Evolutionary conservation across 345 rosid species (phyloP), one percentile per base, ranked within the genome.

Genomic region (Aurinia saxatilis): DNA sequence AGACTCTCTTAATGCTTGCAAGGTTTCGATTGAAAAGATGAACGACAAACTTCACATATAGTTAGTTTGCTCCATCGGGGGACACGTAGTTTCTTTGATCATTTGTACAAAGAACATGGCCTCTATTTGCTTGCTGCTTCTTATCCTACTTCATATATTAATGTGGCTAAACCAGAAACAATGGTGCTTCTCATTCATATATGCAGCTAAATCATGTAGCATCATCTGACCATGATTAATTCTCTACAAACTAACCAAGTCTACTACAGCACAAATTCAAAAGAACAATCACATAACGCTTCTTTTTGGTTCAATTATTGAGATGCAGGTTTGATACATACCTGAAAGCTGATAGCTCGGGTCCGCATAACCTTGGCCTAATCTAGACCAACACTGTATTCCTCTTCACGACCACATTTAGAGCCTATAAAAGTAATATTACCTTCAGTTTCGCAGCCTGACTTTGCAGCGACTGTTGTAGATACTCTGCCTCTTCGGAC

Each of bases 361-460:
- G n/a, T 6, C 16, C 5, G 31, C 3, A 12, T 15, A 5, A 33
- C 44, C 30, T 54, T 2, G 56, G 57, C 23, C 69, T 63, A 70
- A 33, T 1, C 7, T 16, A 57, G 34, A 50, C 75, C 30, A 56
- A 84, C 81, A 70, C 33, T 72, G 82, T 79, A 86, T 63, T 80
- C 82, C 55, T 72, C 53, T 63, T 85, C 88, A 56, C 91, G 84
- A 8, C 50, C 56, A 52, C 90, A 86, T 69, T 79, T 80, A 50
- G 82, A 54, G 34, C 11, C 48, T 7, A 3, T 16, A 30, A 40
- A 37, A 9, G 16, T 10, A 46, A 23, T 46, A 58, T 68, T 50
- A 84, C 89, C 91, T 81, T 63, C 61, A 90, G 75, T 66, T 77
- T 71, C 76, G 76, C 73, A 53, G 81, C 66, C 49, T 82, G 93